These are phyloP conservation scores for Chaetomiaceae sp. DNA, from an alignment of 2,329 filamentous ascomycete species.

Conservation along the genomic window DNA sequence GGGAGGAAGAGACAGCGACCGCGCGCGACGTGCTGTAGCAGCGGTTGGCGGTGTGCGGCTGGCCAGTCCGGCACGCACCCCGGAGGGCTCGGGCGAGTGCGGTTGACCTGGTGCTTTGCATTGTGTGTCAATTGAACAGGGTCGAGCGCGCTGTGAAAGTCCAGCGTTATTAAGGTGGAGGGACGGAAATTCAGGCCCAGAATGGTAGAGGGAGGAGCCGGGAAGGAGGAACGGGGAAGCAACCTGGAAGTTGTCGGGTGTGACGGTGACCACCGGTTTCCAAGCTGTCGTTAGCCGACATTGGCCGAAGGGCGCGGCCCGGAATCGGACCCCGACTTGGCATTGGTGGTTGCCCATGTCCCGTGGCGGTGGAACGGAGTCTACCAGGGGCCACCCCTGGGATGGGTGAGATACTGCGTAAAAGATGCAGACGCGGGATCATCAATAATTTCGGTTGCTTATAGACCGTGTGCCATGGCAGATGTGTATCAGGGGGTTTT, in stretches of 20 bases:
- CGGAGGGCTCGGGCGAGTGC: constrained; percentile 19
- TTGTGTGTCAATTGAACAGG: constrained; percentile 12
- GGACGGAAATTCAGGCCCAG: neutral
- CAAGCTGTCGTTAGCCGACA: constrained; percentile 11
- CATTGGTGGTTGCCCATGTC: neutral
- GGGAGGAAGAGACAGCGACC: neutral
- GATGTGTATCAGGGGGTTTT: neutral
- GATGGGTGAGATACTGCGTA: no score
- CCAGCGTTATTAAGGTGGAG: no score
- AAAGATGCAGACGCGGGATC: neutral
- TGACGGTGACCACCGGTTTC: constrained; percentile 10
- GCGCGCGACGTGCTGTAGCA: neutral
- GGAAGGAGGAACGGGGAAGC: neutral
- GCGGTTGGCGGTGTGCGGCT: constrained; percentile 13
- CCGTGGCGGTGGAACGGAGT: no score
- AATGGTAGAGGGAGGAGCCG: neutral
- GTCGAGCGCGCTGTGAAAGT: no score
- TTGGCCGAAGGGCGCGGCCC: constrained; percentile 19
- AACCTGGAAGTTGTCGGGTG: neutral
- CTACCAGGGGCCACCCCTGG: no score
- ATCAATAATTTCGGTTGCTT: neutral
- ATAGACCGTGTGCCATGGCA: neutral
- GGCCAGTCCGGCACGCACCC: constrained; percentile 14
- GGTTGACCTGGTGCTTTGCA: constrained; percentile 23
- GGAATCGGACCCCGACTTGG: constrained; percentile 18